These are phyloP conservation scores for Penicillium crystallinum DNA, from an alignment of 495 filamentous ascomycete genomes.

Conservation along the genomic window DNA sequence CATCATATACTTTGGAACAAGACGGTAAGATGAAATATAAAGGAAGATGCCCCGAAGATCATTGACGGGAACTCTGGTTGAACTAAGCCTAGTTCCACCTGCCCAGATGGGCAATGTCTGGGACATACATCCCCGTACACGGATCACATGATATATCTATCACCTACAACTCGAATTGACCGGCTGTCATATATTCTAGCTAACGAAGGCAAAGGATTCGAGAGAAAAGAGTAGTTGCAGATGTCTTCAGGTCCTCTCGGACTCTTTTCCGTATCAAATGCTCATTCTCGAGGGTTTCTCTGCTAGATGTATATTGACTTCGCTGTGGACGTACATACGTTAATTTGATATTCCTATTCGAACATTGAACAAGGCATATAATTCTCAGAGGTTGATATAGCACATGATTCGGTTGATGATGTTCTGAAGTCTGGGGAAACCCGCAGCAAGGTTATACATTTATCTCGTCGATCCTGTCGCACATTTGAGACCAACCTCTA, in stretches of 20 bases:
- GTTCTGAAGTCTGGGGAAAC: neutral
- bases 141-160: neutral
- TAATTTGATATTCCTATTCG: too few species aligned
- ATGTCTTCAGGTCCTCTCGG: neutral
- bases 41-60: neutral
- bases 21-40: neutral
- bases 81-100: neutral
- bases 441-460: neutral
- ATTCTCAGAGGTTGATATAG: neutral
- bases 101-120: neutral
- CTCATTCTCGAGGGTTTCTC: too few species aligned
- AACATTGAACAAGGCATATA: too few species aligned
- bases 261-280: too few species aligned
- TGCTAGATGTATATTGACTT: too few species aligned
- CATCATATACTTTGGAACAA: neutral
- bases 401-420: neutral
- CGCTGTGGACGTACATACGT: too few species aligned
- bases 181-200: too few species aligned
- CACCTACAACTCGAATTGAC: neutral
- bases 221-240: neutral
- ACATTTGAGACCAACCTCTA: neutral
- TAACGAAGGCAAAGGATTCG: too few species aligned
- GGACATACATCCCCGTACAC: neutral
- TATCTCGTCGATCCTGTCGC: neutral
- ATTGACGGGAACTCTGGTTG: neutral